A percentile compares a stretch with the other conserved stretches of the same genome.
Evolutionary conservation across 108 stramenopile species (phyloP).

Genomic region (Nitzschia putrida): DNA sequence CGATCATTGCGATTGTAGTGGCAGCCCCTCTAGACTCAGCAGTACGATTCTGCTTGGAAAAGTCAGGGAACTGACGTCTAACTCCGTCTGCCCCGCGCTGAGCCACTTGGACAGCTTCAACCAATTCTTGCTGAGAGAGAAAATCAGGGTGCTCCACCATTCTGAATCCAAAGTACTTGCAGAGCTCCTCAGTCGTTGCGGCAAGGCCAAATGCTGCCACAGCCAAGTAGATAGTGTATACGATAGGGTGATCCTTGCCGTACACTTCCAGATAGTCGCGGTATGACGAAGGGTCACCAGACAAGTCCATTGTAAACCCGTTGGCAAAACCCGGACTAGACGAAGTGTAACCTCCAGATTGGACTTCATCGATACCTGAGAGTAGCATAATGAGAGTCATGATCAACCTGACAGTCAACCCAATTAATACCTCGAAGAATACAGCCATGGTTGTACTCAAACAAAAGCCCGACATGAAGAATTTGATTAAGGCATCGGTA

Average conservation of each 20-base stretch:
- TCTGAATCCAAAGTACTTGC: conserved; percentile 82
- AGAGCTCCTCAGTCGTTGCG: conserved; percentile 74
- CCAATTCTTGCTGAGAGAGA: conserved; percentile 49
- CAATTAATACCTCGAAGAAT: conserved; percentile 58
- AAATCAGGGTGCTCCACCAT: conserved; percentile 90
- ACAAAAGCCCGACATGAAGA: conserved; percentile 73
- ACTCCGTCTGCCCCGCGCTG: conserved; percentile 32
- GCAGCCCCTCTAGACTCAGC: conserved; percentile 45
- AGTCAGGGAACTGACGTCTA: conserved; percentile 5
- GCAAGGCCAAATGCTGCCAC: conserved; percentile 63
- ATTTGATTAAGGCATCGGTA: conserved; percentile 81
- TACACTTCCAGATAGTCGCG: conserved; percentile 43
- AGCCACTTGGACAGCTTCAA: conserved; percentile 47
- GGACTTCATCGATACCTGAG: conserved; percentile 51
- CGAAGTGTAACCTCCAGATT: conserved; percentile 51
- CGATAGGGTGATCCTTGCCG: conserved; percentile 58
- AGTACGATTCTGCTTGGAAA: conserved; percentile 31
- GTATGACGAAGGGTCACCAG: conserved; percentile 13
- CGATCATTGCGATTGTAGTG: conserved; percentile 83
- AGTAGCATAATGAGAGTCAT: conserved; percentile 45
- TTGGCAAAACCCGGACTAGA: conserved; percentile 4
- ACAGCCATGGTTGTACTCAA: conserved; percentile 71
- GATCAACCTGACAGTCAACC: conserved; percentile 41
- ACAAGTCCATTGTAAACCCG: conserved; percentile 10
- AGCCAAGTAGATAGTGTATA: conserved; percentile 59